Base-by-base conservation (phyloP, 139 green algal species). In the Axilococcus clingmanii region DNA sequence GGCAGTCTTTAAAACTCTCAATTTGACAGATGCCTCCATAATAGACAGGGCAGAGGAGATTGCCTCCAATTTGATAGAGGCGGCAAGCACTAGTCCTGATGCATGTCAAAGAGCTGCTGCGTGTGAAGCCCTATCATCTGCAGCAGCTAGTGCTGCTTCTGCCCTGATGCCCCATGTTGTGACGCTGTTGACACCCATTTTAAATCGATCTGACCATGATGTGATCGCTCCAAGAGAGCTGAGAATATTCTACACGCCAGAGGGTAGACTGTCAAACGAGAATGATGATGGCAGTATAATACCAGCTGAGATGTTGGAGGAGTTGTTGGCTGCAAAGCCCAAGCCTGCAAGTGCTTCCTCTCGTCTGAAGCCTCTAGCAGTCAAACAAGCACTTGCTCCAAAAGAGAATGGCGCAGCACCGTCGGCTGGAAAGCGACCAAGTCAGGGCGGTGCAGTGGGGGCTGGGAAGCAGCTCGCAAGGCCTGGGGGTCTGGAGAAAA, bases 241-340 rank as follows among this genome's bases (percentile, higher is more conserved):
- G 24, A 53, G 48, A 9, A 79, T 86, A 48, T 90, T 50, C 41
- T 55, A 65, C 11, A 91, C 82, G 2, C 73, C 80, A 2, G 55
- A 40, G 22, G 55, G 48, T 16, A 63, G 54, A 43, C 33, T 57
- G 8, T 69, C 61, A 5, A 63, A 58, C 38, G 61, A 69, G 36
- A 42, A 31, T 35, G 42, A 51, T 1, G 61, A 63, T 34, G 61
- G 61, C 27, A 48, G 37, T 7, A 63, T 69, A 25, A 63, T 69
- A 24, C 52, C 61, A 12, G 53, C 40, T 11, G 61, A 69, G 34
- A 35, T 69, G 6, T 56, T 63, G 25, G 43, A 63, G 33, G 24
- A 50, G 8, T 36, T 63, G 45, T 35, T 69, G 25, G 55, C 41
- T 38, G 27, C 55, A 44, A 57, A 57, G 43, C 14, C 49, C 4